Conservation (phyloP, 2,329 filamentous ascomycete genomes). For the Bipolaris victoriae region DNA sequence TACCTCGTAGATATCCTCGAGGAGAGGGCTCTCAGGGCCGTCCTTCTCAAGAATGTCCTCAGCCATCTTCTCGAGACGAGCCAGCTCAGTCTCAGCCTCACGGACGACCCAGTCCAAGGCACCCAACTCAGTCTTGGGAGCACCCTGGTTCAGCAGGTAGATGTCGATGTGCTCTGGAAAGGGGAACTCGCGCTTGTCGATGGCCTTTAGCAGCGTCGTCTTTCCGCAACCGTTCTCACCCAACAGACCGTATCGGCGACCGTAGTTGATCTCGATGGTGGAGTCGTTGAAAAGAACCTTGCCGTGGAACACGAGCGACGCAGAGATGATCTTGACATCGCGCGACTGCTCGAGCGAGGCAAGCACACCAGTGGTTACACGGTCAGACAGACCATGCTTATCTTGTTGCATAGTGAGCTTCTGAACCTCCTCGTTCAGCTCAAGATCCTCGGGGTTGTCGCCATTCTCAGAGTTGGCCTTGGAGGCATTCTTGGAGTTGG, state of each 20-base stretch:
- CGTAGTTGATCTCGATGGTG: slow-evolving; percentile 90
- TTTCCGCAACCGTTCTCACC: slow-evolving; percentile 99
- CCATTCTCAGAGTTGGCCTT: slow-evolving; percentile 71
- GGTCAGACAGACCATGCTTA: slow-evolving; percentile 93
- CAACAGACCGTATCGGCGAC: slow-evolving; percentile 89
- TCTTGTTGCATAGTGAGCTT: slow-evolving; percentile 93
- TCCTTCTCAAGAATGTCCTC: slow-evolving; percentile 91
- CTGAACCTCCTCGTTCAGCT: slow-evolving; percentile 76
- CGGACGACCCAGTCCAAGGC: slow-evolving; percentile 96
- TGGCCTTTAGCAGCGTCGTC: slow-evolving; percentile 95
- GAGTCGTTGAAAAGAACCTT: slow-evolving; percentile 94
- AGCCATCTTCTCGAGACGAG: slow-evolving; percentile 83
- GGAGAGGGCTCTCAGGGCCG: slow-evolving; percentile 85
- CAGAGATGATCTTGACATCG: slow-evolving; percentile 96
- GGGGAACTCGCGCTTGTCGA: slow-evolving; percentile 90
- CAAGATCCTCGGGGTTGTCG: slow-evolving; percentile 72
- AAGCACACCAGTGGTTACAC: slow-evolving; percentile 96
- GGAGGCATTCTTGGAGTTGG: slow-evolving; percentile 66
- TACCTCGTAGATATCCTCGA: slow-evolving; percentile 96
- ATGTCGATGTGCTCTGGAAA: slow-evolving; percentile 97
- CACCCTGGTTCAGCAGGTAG: slow-evolving; percentile 97
- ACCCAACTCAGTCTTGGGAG: slow-evolving; percentile 84
- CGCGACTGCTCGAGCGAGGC: slow-evolving; percentile 82
- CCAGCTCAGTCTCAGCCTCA: slow-evolving; percentile 92
- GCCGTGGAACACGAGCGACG: slow-evolving; percentile 95